phyloP scores from a whole-genome alignment of 345 rosid species.

The Mangifera indica region DNA sequence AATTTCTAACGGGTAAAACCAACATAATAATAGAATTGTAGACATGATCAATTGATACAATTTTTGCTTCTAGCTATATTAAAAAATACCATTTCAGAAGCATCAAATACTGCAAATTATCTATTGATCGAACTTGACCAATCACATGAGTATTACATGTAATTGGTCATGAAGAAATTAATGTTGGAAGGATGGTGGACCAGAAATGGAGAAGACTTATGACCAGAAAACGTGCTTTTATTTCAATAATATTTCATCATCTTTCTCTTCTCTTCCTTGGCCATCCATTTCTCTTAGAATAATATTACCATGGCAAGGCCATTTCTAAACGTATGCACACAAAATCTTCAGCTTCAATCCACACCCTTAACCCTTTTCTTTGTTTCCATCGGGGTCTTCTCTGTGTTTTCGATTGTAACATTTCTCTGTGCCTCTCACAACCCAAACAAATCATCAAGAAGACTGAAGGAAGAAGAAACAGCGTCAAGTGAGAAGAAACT shows the following conservation, averaged over 20 bases:
- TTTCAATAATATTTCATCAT: background rate
- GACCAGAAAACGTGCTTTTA: background rate
- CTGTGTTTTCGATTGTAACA: slow-evolving; percentile 20
- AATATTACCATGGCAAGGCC: slow-evolving; percentile 26
- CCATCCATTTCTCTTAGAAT: background rate
- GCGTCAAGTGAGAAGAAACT: slow-evolving; percentile 27
- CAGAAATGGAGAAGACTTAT: background rate
- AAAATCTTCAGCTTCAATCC: slow-evolving; percentile 7
- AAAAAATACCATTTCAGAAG: too few relatives aligned
- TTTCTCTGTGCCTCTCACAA: slow-evolving; percentile 25
- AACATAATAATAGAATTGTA: too few relatives aligned
- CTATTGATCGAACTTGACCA: too few relatives aligned
- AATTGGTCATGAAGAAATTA: background rate
- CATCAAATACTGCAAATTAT: too few relatives aligned
- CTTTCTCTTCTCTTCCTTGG: background rate
- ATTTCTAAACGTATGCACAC: background rate
- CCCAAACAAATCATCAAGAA: slow-evolving; percentile 7
- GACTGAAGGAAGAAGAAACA: background rate
- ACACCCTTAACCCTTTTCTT: background rate
- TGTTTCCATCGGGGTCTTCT: slow-evolving; percentile 5
- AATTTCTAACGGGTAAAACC: too few relatives aligned
- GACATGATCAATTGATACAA: too few relatives aligned
- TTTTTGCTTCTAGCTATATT: too few relatives aligned
- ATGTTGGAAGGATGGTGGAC: background rate
- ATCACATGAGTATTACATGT: too few relatives aligned